Percentiles rank a stretch among this genome's conserved stretches.
Conservation (phyloP, 257 asterid genomes). For the Asclepias syriaca region DNA sequence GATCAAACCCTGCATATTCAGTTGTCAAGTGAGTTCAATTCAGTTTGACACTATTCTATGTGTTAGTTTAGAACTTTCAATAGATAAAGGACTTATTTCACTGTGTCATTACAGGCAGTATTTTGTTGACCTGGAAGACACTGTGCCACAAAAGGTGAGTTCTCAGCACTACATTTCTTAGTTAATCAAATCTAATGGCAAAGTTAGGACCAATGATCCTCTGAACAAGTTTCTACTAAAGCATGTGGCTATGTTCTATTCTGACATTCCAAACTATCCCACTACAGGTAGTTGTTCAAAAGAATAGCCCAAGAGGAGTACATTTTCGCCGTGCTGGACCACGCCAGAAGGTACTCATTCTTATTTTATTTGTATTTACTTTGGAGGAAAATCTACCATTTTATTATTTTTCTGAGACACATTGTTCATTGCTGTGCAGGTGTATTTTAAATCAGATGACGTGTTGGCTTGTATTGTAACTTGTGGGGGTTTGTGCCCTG, state of each 20-base stretch:
- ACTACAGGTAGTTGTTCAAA: conserved; percentile 77
- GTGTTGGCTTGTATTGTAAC: conserved; percentile 95
- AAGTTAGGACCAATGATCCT: not conserved
- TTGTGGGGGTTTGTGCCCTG: conserved; percentile 99
- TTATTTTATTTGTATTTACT: conserved; percentile 7
- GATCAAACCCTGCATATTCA: conserved; percentile 49
- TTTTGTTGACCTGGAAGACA: conserved; percentile 46
- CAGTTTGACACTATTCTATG: not conserved
- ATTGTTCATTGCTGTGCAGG: conserved; percentile 39
- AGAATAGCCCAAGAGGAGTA: conserved; percentile 86
- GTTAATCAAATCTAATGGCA: not conserved
- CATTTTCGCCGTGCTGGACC: conserved; percentile 99
- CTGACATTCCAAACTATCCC: not conserved
- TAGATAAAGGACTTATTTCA: not conserved
- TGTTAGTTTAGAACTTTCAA: not conserved
- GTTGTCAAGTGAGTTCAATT: conserved; percentile 44
- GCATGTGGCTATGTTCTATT: not conserved
- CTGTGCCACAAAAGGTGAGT: conserved; percentile 49
- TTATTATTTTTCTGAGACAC: not conserved
- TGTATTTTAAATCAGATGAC: conserved; percentile 79
- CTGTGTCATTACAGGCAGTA: conserved; percentile 40
- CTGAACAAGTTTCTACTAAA: not conserved
- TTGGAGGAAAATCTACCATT: not conserved
- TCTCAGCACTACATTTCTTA: not conserved
- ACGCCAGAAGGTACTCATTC: conserved; percentile 67